Percentiles rank a stretch among this genome's conserved stretches.
Conservation (phyloP, 1,139 yeast species). For the Suzukiozyma palmioleophila region DNA sequence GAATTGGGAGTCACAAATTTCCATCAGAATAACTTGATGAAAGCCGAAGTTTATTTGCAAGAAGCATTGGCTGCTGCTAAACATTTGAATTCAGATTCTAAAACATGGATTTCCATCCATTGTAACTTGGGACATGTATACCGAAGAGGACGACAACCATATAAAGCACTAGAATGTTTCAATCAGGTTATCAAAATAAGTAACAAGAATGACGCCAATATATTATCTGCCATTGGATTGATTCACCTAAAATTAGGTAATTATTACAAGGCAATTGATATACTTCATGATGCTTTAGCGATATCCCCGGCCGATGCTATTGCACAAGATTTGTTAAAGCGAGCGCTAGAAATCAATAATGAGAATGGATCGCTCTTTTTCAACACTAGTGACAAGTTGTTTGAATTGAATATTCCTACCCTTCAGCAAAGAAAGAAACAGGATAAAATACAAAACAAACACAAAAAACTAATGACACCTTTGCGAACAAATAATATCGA, state of each 20-base stretch:
- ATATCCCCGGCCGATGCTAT: conserved; percentile 78
- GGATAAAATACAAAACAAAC: conserved; percentile 9
- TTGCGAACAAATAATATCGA: conserved; percentile 11
- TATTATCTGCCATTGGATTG: conserved; percentile 80
- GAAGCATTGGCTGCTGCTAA: conserved; percentile 73
- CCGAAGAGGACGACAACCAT: conserved; percentile 59
- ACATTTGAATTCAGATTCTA: conserved; percentile 69
- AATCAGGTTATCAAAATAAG: conserved; percentile 69
- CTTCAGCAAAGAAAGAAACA: conserved; percentile 11
- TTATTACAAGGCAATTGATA: conserved; percentile 63
- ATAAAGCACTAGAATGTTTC: conserved; percentile 70
- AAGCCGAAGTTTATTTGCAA: conserved; percentile 68
- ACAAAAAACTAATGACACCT: conserved; percentile 16
- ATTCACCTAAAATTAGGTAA: conserved; percentile 70
- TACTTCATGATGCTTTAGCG: conserved; percentile 78
- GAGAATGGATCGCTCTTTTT: conserved; percentile 25
- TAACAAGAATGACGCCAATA: conserved; percentile 64
- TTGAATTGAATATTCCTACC: conserved; percentile 18
- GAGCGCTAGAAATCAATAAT: conserved; percentile 73
- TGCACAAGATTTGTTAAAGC: conserved; percentile 71
- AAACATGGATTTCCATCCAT: conserved; percentile 83
- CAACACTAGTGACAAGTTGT: conserved; percentile 14
- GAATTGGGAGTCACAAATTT: conserved; percentile 90
- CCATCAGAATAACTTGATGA: conserved; percentile 62
- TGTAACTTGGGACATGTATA: conserved; percentile 90